phyloP scores from a whole-genome alignment of 768 basidiomycete genomes.

The Exidia glandulosa region DNA sequence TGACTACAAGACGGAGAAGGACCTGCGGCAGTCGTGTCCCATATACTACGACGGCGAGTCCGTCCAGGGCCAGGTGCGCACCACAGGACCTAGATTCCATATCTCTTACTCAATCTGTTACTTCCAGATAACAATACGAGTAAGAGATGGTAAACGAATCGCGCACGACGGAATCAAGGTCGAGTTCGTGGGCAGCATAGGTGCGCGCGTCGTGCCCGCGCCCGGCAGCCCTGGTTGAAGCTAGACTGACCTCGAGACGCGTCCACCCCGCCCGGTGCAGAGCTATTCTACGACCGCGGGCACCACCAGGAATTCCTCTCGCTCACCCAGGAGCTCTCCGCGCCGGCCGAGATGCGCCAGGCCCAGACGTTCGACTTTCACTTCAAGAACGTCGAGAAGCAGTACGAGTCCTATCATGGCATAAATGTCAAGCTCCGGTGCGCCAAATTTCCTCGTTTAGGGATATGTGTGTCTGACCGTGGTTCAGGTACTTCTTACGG shows the following conservation, averaged over 20 bases:
- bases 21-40: constrained; percentile 54
- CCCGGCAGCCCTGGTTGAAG: background rate
- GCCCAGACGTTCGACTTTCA: constrained; percentile 94
- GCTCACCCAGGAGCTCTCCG: constrained; percentile 86
- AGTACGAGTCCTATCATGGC: constrained; percentile 94
- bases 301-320: constrained; percentile 98
- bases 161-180: constrained; percentile 96
- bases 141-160: constrained; percentile 90
- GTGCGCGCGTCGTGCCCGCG: constrained; percentile 31
- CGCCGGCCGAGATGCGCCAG: constrained; percentile 93
- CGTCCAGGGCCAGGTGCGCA: constrained; percentile 84
- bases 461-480: constrained; percentile 2
- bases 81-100: constrained; percentile 13
- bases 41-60: constrained; percentile 95
- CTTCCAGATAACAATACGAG: constrained; percentile 61
- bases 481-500: constrained; percentile 75
- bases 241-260: constrained; percentile 1
- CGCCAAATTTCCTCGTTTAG: constrained; percentile 14
- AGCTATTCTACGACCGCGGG: constrained; percentile 93
- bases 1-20: constrained; percentile 84
- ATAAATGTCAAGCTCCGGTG: constrained; percentile 97
- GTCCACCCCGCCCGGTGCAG: too few relatives aligned
- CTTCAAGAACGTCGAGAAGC: constrained; percentile 99
- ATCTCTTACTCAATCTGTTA: background rate
- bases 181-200: constrained; percentile 93